Percentiles rank a stretch among this genome's conserved stretches.
These are phyloP conservation scores for Pseudozyma sp. DNA, from an alignment of 1,284 basidiomycete genomes.

Conservation along the genomic window DNA sequence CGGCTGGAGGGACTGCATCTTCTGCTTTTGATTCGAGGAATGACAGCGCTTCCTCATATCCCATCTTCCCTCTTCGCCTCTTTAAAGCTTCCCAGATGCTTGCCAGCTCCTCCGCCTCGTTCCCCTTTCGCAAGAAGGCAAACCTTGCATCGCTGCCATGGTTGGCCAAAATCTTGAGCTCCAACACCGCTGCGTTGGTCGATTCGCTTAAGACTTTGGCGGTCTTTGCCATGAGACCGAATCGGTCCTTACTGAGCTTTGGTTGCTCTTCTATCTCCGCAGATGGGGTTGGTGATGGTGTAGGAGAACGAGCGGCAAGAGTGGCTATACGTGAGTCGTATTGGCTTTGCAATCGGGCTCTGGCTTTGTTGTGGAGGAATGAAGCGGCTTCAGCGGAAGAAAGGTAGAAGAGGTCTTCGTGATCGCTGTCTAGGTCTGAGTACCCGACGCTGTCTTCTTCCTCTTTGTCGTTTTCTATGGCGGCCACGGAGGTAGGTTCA, in stretches of 20 bases:
- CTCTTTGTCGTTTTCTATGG: not conserved
- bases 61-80: constrained; percentile 3
- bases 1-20: not conserved
- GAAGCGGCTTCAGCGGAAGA: constrained; percentile 14
- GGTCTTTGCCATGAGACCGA: constrained; percentile 80
- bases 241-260: constrained; percentile 69
- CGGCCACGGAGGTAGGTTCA: not conserved
- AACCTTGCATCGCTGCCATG: constrained; percentile 79
- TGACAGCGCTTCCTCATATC: constrained; percentile 4
- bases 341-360: constrained; percentile 12
- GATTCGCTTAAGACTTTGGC: constrained; percentile 77
- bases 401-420: constrained; percentile 39
- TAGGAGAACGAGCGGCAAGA: not conserved
- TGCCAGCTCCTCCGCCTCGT: not conserved
- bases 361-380: constrained; percentile 12
- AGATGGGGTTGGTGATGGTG: not conserved
- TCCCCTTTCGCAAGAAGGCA: constrained; percentile 75
- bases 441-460: constrained; percentile 18
- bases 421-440: constrained; percentile 38
- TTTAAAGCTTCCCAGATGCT: constrained; percentile 14
- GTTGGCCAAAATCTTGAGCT: constrained; percentile 87
- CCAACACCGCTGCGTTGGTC: constrained; percentile 80
- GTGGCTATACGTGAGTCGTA: not conserved
- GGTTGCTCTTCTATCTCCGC: not conserved
- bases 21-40: not conserved